phyloP scores from a whole-genome alignment of 805 yeast genomes.

The Alloascoidea africana region DNA sequence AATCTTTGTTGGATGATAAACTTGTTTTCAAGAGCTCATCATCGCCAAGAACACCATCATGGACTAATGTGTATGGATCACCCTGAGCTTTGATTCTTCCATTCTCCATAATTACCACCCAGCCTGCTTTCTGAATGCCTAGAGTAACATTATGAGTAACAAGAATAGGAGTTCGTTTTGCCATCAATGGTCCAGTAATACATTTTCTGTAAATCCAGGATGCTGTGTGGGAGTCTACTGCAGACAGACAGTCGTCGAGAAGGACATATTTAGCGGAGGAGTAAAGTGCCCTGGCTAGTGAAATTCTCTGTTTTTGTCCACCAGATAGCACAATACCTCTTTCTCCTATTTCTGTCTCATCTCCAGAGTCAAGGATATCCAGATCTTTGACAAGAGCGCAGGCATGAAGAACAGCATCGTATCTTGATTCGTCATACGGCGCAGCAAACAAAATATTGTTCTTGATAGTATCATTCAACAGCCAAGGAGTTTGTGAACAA shows the following conservation, averaged over 20 bases:
- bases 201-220: constrained; percentile 87
- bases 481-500: constrained; percentile 95
- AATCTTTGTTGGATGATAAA: constrained; percentile 23
- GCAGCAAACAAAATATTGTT: constrained; percentile 74
- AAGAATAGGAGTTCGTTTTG: constrained; percentile 71
- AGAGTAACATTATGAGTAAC: constrained; percentile 92
- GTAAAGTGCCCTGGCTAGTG: constrained; percentile 88
- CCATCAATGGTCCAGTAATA: constrained; percentile 77
- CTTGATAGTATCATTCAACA: constrained; percentile 76
- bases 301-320: constrained; percentile 95
- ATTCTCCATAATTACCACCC: constrained; percentile 69
- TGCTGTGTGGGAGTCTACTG: constrained; percentile 95
- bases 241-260: constrained; percentile 89
- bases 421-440: constrained; percentile 59
- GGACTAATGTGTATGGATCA: constrained; percentile 47
- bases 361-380: constrained; percentile 79
- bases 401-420: constrained; percentile 67
- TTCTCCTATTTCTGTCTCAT: constrained; percentile 90
- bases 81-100: constrained; percentile 76
- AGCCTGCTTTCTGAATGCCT: constrained; percentile 68
- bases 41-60: constrained; percentile 66
- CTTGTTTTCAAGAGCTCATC: constrained; percentile 66
- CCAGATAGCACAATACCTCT: constrained; percentile 95
- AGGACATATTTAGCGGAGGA: constrained; percentile 71
- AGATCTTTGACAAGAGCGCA: constrained; percentile 84